Evolutionary conservation across 352 stramenopile genomes (phyloP), one percentile per base, ranked within the genome.

Genomic region (Elongisporangium senticosum): DNA sequence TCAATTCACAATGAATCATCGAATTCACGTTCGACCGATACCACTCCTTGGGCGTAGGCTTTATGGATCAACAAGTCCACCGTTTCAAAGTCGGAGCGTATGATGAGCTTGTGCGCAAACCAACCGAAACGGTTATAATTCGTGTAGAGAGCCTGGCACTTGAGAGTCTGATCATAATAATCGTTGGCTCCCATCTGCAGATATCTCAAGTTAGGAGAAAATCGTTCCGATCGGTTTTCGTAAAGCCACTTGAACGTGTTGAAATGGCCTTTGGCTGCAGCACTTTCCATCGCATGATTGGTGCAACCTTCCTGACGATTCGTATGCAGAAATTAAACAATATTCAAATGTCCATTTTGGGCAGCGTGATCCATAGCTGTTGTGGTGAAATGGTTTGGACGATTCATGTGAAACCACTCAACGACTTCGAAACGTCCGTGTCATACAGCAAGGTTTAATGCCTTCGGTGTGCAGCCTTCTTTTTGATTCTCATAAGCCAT

Each of bases 361-460:
- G 67, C 63, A 43, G 67, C 67, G 15, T 67, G 63, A 13, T 74
- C 59, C 63, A 74, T 67, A 13, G 67, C 63, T 0, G 21, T 28
- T 7, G 60, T 52, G 17, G 63, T 69, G 23, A 60, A 57, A 4
- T 40, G 33, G n/a, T 50, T 23, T 11, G 53, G 10, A 1, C 53
- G 53, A 13, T 64, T 61, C 6, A 48, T 14, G 7, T 64, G 66
- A 26, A 77, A 51, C 56, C 67, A 80, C 49, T 65, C 28, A 14
- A 80, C 19, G 15, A 77, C 63, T 24, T 74, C 40, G 13, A 79
- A 71, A 67, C 77, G 66, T 2, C 67, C 69, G 0, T 59, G 56
- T 14, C 56, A 58, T 51, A 69, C 69, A 14, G 72, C 72, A 8
- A 64, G 60, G 61, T 77, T 61, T 64, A 77, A 77, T 26, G 72